Percentiles rank a stretch among this genome's conserved stretches.
phyloP scores from a whole-genome alignment of 805 yeast species.

The Wickerhamiella occidentalis region DNA sequence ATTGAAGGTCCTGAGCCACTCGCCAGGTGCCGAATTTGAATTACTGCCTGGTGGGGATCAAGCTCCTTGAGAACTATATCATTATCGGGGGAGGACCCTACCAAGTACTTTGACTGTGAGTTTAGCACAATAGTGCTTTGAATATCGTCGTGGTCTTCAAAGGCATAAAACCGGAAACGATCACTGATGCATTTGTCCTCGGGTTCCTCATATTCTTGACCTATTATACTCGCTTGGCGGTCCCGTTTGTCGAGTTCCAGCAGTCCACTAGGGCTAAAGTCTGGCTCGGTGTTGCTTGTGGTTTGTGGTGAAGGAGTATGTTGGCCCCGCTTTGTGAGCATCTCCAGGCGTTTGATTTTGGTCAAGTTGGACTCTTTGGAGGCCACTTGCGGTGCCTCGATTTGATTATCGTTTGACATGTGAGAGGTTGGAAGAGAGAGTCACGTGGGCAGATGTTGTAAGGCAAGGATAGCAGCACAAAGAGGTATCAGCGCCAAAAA shows the following conservation, averaged over 20 bases:
- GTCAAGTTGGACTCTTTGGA: not conserved
- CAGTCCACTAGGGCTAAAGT: conserved; percentile 5
- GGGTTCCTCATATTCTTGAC: conserved; percentile 2
- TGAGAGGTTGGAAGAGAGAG: not conserved
- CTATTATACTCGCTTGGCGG: not conserved
- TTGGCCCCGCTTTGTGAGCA: conserved; percentile 3
- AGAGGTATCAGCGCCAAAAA: too few species aligned
- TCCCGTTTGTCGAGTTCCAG: not conserved
- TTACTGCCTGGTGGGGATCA: conserved; percentile 33
- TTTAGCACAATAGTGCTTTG: conserved; percentile 10
- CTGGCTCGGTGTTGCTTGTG: not conserved
- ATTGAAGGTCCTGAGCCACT: conserved; percentile 20
- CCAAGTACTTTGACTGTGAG: conserved; percentile 2
- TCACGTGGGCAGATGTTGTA: not conserved
- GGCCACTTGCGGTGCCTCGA: not conserved
- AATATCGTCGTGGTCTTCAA: conserved; percentile 15
- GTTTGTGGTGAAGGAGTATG: not conserved
- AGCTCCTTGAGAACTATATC: conserved; percentile 5
- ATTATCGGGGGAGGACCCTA: conserved; percentile 6
- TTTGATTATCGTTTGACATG: not conserved
- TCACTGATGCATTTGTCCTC: not conserved
- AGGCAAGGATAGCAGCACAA: too few species aligned
- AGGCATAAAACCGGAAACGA: conserved; percentile 11
- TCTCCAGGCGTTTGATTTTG: not conserved
- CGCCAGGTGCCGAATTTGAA: conserved; percentile 29